Evolutionary conservation across 75 land plant species (phyloP), one percentile per base, ranked within the genome.

Genomic region (Cunninghamia lanceolata): DNA sequence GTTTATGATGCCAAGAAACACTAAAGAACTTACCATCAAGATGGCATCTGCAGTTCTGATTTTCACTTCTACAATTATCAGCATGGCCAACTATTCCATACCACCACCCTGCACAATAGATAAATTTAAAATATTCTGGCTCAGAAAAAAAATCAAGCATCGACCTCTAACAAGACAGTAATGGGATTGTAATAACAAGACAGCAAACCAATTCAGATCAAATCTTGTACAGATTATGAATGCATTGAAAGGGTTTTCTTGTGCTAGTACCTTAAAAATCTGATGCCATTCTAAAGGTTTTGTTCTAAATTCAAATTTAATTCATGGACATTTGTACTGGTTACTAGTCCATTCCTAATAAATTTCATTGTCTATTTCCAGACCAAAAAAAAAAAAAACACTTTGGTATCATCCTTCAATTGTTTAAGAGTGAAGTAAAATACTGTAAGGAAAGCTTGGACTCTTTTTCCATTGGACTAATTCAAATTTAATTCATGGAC

Each of bases 81-180:
- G 46, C 25, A 40, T 85, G 86, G 21, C 86, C 86, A 74, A 85
- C 85, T 39, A 84, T 32, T 16, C 84, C 86, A 82, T 85, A 85
- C 86, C 86, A 85, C 86, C 86, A 85, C 30, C 84, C 86, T 85
- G 84, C 86, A 85, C 11, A 85, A 80, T 3, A 43, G 14, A 45
- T 10, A 28, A 6, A 16, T n/a, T n/a, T n/a, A n/a, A n/a, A n/a
- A 50, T 2, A 34, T 39, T 84, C n/a, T 84, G 21, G 9, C 14
- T 73, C 75, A 73, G 75, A 11, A 70, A 70, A 84, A 38, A 9
- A 5, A 85, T 35, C 40, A n/a, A 71, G 38, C 35, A 38, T 30
- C 45, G 39, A 74, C 45, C 42, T 14, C 75, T 63, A 9, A 40
- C 45, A 77, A 25, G 9, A 38, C 43, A 8, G 8, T 40, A 40